phyloP scores from a whole-genome alignment of 1,284 basidiomycete species.

The Cystobasidium sp. region DNA sequence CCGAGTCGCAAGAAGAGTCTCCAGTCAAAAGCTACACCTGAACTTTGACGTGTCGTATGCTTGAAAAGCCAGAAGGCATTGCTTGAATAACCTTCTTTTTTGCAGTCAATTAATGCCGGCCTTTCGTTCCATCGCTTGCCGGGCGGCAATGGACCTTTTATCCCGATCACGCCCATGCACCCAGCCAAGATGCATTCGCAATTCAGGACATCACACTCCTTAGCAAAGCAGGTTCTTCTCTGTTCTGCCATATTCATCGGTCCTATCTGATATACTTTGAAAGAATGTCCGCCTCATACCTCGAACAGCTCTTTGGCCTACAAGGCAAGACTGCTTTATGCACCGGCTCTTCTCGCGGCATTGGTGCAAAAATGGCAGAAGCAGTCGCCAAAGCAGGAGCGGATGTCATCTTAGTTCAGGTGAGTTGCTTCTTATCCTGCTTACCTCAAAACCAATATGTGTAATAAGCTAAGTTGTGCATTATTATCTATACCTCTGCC shows the following conservation, averaged over 20 bases:
- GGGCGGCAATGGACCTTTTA: background rate
- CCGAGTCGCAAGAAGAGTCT: too few species aligned
- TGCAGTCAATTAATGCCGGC: constrained; percentile 2
- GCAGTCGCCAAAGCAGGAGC: constrained; percentile 69
- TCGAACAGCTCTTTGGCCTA: constrained; percentile 57
- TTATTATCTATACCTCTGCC: background rate
- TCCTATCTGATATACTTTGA: background rate
- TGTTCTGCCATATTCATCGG: too few species aligned
- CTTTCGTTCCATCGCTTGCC: constrained; percentile 1
- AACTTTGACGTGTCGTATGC: too few species aligned
- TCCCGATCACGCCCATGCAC: too few species aligned
- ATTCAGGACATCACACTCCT: too few species aligned
- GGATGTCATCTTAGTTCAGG: constrained; percentile 68
- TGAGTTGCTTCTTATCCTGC: constrained; percentile 32
- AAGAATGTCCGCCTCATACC: constrained; percentile 30
- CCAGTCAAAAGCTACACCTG: too few species aligned
- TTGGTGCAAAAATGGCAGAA: constrained; percentile 57
- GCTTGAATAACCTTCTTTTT: constrained; percentile 10
- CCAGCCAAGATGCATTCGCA: too few species aligned
- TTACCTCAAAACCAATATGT: background rate
- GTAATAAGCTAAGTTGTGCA: background rate
- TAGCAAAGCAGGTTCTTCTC: too few species aligned
- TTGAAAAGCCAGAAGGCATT: too few species aligned
- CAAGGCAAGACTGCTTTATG: constrained; percentile 60
- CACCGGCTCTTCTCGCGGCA: constrained; percentile 51